phyloP scores from a whole-genome alignment of 2,329 filamentous ascomycete genomes.

The Achaetomium macrosporum region DNA sequence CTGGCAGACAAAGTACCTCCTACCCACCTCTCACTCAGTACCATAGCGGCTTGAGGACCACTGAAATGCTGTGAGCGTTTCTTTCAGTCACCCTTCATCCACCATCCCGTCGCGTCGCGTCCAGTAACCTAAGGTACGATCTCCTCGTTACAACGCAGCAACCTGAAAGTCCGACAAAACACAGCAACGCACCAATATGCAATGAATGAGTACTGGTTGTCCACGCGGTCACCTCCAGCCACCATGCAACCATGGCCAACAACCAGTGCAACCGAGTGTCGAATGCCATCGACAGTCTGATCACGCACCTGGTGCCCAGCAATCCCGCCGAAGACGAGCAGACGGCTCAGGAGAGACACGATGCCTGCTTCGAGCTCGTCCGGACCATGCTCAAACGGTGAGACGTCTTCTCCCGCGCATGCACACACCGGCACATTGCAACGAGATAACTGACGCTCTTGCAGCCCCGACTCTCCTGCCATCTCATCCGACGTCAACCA shows the following conservation, averaged over 20 bases:
- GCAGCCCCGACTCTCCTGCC: conserved; percentile 45
- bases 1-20: conserved; percentile 7
- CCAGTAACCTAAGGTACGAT: too few relatives aligned
- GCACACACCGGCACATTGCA: neutral
- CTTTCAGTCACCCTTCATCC: neutral
- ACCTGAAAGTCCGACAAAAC: neutral
- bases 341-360: conserved; percentile 62
- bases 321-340: conserved; percentile 61
- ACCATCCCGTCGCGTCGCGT: conserved; percentile 16
- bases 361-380: conserved; percentile 51
- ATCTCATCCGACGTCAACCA: conserved; percentile 75
- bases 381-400: conserved; percentile 49
- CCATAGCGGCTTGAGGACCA: too few relatives aligned
- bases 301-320: conserved; percentile 65
- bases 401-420: conserved; percentile 11
- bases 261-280: conserved; percentile 61
- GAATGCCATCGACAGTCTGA: conserved; percentile 71
- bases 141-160: too few relatives aligned
- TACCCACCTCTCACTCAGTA: neutral
- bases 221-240: neutral
- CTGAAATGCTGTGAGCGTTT: neutral
- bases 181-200: conserved; percentile 1
- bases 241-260: conserved; percentile 43
- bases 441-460: neutral
- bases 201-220: neutral